Evolutionary conservation across 345 rosid species (phyloP).

Genomic region (Euphorbia tirucalli): DNA sequence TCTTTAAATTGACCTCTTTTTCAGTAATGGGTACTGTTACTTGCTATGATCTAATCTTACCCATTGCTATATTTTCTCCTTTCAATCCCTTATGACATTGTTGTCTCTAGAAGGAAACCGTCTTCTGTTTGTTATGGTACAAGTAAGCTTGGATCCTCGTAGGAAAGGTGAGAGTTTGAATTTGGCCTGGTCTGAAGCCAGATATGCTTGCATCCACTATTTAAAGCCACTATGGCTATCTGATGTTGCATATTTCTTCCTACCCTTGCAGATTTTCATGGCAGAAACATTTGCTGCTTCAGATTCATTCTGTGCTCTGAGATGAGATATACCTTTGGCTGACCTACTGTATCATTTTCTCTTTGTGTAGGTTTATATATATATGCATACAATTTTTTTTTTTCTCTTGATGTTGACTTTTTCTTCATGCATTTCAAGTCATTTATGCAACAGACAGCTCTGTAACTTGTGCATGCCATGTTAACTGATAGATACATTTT

Average conservation of each 20-base stretch:
- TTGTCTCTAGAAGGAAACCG: background rate
- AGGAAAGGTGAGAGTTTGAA: constrained; percentile 36
- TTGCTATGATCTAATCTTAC: background rate
- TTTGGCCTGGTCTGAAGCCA: constrained; percentile 26
- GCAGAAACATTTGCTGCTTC: constrained; percentile 46
- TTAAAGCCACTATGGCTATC: constrained; percentile 24
- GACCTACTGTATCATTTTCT: constrained; percentile 33
- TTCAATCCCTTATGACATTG: background rate
- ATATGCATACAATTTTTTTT: constrained; percentile 4
- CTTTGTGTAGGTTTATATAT: constrained; percentile 33
- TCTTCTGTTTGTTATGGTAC: background rate
- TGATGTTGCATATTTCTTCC: constrained; percentile 41
- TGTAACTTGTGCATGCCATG: background rate
- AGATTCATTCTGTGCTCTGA: constrained; percentile 39
- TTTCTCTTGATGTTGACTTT: constrained; percentile 11
- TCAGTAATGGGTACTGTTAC: background rate
- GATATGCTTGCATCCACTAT: constrained; percentile 19
- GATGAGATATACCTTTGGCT: constrained; percentile 45
- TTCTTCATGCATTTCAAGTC: background rate
- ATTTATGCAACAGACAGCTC: constrained; percentile 3
- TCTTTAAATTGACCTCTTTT: background rate
- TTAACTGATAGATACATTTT: background rate
- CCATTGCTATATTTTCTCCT: background rate
- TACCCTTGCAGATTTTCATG: constrained; percentile 49
- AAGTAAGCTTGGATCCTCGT: constrained; percentile 10